These are phyloP conservation scores for Austroboletus festivus DNA, from an alignment of 768 basidiomycete genomes.

Conservation along the genomic window DNA sequence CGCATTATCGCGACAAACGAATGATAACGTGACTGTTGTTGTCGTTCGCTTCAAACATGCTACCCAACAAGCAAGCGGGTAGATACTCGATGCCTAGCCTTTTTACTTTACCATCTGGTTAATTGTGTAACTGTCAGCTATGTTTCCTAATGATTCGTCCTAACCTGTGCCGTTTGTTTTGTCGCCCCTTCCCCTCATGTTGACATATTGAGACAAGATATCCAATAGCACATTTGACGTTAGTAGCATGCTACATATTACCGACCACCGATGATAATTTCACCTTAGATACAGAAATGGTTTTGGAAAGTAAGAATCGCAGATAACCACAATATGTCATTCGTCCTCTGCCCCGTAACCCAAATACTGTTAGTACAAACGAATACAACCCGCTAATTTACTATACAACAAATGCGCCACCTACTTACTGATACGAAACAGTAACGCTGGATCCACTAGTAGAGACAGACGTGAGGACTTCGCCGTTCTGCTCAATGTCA, in stretches of 20 bases:
- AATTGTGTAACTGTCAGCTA: slow-evolving; percentile 7
- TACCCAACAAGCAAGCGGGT: slow-evolving; percentile 10
- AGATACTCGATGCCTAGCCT: not conserved
- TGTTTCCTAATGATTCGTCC: slow-evolving; percentile 2
- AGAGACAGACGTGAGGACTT: slow-evolving; percentile 12
- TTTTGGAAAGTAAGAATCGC: not conserved
- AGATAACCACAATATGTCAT: not conserved
- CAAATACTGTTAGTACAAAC: not conserved
- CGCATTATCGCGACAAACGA: slow-evolving; percentile 84
- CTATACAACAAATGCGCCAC: not conserved
- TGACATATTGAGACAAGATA: slow-evolving; percentile 1
- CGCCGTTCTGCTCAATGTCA: slow-evolving; percentile 8
- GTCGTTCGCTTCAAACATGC: slow-evolving; percentile 74
- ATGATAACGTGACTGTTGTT: slow-evolving; percentile 91
- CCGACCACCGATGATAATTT: not conserved
- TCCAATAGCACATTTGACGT: not conserved
- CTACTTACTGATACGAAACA: slow-evolving; percentile 7
- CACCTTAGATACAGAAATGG: not conserved
- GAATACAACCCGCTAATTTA: not conserved
- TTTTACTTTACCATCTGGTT: slow-evolving; percentile 4
- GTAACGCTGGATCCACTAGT: slow-evolving; percentile 1
- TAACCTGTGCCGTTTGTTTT: slow-evolving; percentile 6
- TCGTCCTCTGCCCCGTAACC: too few relatives aligned
- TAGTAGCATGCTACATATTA: slow-evolving; percentile 1
- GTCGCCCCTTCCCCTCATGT: not conserved